Base-by-base conservation (phyloP, 2,329 filamentous ascomycete genomes). In the Aureobasidium sp. region DNA sequence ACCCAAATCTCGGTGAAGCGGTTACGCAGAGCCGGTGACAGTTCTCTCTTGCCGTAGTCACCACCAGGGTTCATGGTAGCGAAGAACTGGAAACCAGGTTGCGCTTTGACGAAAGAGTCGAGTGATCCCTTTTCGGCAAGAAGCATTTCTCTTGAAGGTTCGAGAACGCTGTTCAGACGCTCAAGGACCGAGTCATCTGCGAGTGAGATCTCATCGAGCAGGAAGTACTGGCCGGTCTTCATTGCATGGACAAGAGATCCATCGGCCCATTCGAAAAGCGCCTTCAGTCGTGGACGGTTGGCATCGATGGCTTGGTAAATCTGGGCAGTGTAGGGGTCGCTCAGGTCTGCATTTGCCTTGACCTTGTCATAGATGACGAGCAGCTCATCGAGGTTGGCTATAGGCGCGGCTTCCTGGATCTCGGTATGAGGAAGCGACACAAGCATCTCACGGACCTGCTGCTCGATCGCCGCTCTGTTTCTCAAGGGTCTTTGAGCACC, bases 1-100 rank as follows among this genome's bases (percentile, higher is more conserved):
- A 97, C 94, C 94, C 94, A 99, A 9, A 99, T 97, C 75, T 99
- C 94, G 0, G 94, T 99, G 73, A 99, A 96, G 64, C 94, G 89
- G 72, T 99, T 99, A 49, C 94, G 84, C 64, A 99, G 78, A 15
- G 94, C 95, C 3, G 94, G 94, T 0, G 94, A 99, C 14, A 99
- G 82, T 73, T 99, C 94, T 68, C 93, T 91, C 77, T 99, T 99
- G 66, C 94, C 94, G 73, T 97, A 99, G 71, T 99, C 94, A 49
- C 95, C 94, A 56, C 95, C 95, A 9, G 94, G 94, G 68, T 99
- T 99, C 94, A 99, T 99, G 0, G 94, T 99, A 3, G 94, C 93
- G 64, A 99, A 84, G 75, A 99, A 97, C 70, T 99, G 92, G 74
- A 97, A 99, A 0, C 88, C 90, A 44, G 88, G 80, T 12, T 81